phyloP scores from a whole-genome alignment of 116 monocot species.

The Posidonia oceanica region DNA sequence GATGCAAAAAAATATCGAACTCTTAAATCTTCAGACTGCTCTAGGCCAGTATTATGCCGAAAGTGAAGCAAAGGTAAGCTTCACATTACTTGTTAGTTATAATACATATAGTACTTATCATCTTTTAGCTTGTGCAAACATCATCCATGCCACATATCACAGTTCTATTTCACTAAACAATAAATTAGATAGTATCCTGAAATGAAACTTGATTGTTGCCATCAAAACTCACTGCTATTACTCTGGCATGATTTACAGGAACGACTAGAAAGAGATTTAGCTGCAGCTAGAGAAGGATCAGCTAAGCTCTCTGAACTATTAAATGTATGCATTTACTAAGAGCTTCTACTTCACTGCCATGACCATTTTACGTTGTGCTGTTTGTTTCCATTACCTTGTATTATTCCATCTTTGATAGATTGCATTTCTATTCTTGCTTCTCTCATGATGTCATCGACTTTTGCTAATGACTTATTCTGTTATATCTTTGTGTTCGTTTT shows the following conservation, averaged over 20 bases:
- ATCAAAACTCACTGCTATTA: background rate
- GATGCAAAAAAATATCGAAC: slow-evolving; percentile 76
- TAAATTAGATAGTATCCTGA: no score
- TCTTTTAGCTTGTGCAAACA: no score
- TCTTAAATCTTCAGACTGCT: slow-evolving; percentile 92
- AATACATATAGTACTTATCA: no score
- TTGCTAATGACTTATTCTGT: background rate
- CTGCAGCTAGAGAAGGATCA: slow-evolving; percentile 51
- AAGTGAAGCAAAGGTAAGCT: slow-evolving; percentile 82
- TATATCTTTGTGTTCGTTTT: background rate
- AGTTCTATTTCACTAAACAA: no score
- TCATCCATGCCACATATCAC: no score
- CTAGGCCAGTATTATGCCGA: slow-evolving; percentile 99
- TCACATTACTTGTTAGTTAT: background rate
- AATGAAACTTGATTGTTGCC: background rate
- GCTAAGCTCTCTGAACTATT: slow-evolving; percentile 50
- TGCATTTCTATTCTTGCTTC: no score
- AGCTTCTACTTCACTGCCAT: background rate
- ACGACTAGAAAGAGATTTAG: slow-evolving; percentile 70
- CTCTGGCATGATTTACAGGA: slow-evolving; percentile 32
- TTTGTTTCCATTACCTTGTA: background rate
- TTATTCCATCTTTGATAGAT: no score
- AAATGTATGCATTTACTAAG: slow-evolving; percentile 37
- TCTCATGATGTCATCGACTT: no score
- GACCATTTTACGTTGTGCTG: background rate